A percentile compares a stretch with the other conserved stretches of the same genome.
Evolutionary conservation across 257 asterid species (phyloP).

Genomic region (Solanum arcanum): DNA sequence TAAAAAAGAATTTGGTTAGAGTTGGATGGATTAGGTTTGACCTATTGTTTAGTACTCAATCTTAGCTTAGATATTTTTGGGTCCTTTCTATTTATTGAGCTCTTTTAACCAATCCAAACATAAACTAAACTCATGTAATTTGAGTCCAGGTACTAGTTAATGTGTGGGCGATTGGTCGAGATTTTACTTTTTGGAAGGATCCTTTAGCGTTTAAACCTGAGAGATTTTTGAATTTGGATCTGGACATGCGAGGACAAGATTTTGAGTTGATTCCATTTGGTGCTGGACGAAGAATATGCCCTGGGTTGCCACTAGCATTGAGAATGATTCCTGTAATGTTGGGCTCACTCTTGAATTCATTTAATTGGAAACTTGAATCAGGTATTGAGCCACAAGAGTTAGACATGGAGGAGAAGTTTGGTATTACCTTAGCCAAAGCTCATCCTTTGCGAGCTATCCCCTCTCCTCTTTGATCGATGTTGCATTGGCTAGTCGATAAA

Average conservation of each 20-base stretch:
- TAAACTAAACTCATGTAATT: neutral
- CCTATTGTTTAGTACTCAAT: neutral
- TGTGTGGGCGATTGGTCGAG: slow-evolving; percentile 18
- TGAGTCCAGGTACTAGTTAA: neutral
- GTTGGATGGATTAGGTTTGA: neutral
- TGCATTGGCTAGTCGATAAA: neutral
- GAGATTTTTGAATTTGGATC: neutral
- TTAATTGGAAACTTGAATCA: neutral
- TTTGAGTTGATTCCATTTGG: slow-evolving; percentile 3
- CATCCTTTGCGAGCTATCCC: neutral
- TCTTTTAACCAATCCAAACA: neutral
- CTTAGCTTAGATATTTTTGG: neutral
- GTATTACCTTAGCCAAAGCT: neutral
- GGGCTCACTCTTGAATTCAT: neutral
- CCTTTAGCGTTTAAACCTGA: slow-evolving; percentile 15
- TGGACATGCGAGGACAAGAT: neutral
- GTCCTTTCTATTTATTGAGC: neutral
- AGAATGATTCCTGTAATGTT: neutral
- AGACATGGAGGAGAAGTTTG: slow-evolving; percentile 3
- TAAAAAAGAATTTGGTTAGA: neutral
- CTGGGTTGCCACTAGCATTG: neutral
- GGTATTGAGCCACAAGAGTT: neutral
- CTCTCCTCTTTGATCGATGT: neutral
- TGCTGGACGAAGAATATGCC: slow-evolving; percentile 2
- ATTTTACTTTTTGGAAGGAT: slow-evolving; percentile 7